Base-by-base conservation (phyloP, 352 stramenopile genomes). In the Globisporangium paddicum region DNA sequence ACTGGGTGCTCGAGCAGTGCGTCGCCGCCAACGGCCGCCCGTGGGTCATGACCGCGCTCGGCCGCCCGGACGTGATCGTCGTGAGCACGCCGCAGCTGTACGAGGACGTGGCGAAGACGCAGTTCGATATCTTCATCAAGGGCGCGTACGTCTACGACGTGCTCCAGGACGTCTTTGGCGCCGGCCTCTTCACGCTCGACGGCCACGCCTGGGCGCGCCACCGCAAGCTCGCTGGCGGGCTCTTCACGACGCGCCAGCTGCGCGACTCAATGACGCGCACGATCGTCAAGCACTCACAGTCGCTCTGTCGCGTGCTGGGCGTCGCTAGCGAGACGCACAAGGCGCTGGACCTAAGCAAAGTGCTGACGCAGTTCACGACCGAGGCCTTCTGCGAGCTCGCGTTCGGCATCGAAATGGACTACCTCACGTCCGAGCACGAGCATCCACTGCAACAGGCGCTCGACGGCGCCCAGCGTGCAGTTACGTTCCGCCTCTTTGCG, bases 121-220 rank as follows among this genome's bases (percentile, higher is more conserved):
- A 89, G 35, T 91, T 91, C 56, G 70, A 85, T 35, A 84, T 74
- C 23, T 93, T 90, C 46, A 66, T 68, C 26, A 87, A 87, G 46
- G 81, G 81, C 19, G 58, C 66, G 25, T 67, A 68, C 10, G 47
- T 83, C 14, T 40, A 41, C 21, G 58, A 66, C 7, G 56, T 73
- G 13, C 54, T 86, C 2, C 26, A 63, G 8, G 69, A 82, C 47
- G 61, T 91, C 21, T 73, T 91, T 25, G 80, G 83, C 26, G 48
- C 69, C 11, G 79, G 79, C 21, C 83, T 88, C 47, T 77, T 87
- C 30, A 58, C 47, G 5, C 49, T 64, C 4, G 72, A 89, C 35
- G 74, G 75, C 16, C 49, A 63, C 6, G 53, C 52, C 23, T 89
- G 79, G 74, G 45, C 64, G 1, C 19, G 63, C 19, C 77, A 86